These are phyloP conservation scores for Annulohypoxylon bovei DNA, from an alignment of 495 filamentous ascomycete genomes.

Conservation along the genomic window DNA sequence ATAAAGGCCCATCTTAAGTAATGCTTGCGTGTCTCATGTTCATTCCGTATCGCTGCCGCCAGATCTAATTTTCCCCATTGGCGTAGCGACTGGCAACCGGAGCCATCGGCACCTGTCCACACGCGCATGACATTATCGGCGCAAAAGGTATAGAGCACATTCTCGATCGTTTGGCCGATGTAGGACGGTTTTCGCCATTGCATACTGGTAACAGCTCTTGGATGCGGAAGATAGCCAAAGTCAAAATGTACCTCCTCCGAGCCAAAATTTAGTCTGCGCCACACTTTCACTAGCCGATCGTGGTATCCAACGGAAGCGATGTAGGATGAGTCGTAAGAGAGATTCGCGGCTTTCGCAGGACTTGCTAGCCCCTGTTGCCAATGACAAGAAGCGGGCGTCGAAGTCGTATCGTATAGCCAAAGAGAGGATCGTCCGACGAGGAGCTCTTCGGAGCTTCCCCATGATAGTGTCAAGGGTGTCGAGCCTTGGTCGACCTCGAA, in stretches of 20 bases:
- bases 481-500: conserved; percentile 56
- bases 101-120: conserved; percentile 81
- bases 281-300: conserved; percentile 90
- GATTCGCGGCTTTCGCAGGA: conserved; percentile 76
- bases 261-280: conserved; percentile 88
- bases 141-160: conserved; percentile 93
- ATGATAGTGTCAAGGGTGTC: conserved; percentile 75
- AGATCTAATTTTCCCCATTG: conserved; percentile 89
- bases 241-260: conserved; percentile 87
- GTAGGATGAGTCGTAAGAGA: conserved; percentile 86
- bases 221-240: conserved; percentile 88
- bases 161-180: conserved; percentile 80
- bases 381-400: conserved; percentile 61
- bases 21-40: conserved; percentile 54
- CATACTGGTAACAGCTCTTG: conserved; percentile 77
- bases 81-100: conserved; percentile 75
- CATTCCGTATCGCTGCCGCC: conserved; percentile 70
- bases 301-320: conserved; percentile 83
- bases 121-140: conserved; percentile 83
- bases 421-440: conserved; percentile 77
- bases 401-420: conserved; percentile 72
- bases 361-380: conserved; percentile 81
- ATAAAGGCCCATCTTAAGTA: conserved; percentile 78
- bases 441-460: conserved; percentile 85
- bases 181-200: conserved; percentile 85